Base-by-base conservation (phyloP, 2,329 filamentous ascomycete species). In the Monilinia fructigena region DNA sequence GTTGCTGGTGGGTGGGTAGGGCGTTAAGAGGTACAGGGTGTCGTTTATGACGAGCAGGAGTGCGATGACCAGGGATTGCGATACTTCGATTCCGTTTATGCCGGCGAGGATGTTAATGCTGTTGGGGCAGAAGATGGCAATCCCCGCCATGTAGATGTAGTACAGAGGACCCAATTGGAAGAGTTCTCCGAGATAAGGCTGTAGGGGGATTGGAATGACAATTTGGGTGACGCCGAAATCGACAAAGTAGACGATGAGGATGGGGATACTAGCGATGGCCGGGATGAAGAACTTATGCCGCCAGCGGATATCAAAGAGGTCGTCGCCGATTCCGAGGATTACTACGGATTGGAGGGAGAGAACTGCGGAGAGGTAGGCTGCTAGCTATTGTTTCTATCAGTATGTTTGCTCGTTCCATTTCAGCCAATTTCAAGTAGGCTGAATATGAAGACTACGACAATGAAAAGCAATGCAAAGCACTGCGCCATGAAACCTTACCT, bases 61-160 rank as follows among this genome's bases (percentile, higher is more conserved):
- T 35, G 93, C 94, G 76, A 99, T 92, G 70, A 97, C 91, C 69
- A 99, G 82, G 68, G 93, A 97, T 80, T 99, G 95, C 14, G 90
- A 88, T 65, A 98, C 95, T 78, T 99, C 95, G 77, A 99, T 95
- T 65, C 95, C 95, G 78, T 99, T 99, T 79, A 99, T 92, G n/a
- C 95, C 95, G 0, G 95, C 95, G n/a, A 99, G 83, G 80, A 99
- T 99, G 82, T 99, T 99, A 85, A 99, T 99, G 78, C 92, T 93
- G 80, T 99, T 98, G 8, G 95, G 93, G 72, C 93, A 96, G 82
- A 99, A 99, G 78, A 99, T 99, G 76, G 94, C 91, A 72, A 99
- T 86, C 66, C 91, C 89, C 63, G 92, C 92, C 95, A 99, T 99
- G 83, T 98, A 99, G 75, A 89, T 81, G 80, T 99, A 99, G 85